Base-by-base conservation (phyloP, 805 yeast genomes). In the Phaffomyces thermotolerans region DNA sequence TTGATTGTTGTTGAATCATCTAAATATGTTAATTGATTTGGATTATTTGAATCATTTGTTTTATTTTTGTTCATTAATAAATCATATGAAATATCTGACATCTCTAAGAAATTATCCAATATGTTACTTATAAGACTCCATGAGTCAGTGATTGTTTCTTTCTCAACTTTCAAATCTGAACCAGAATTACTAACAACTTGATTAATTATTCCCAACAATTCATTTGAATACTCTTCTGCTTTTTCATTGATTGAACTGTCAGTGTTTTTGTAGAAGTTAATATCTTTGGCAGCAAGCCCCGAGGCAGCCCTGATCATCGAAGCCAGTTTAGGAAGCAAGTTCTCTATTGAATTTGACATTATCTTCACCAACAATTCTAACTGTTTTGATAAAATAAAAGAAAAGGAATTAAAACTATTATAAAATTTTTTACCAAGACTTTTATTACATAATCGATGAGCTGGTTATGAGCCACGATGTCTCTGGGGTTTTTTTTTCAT, bases 241-340 rank as follows among this genome's bases (percentile, higher is more conserved):
- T 69, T 57, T 0, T 56, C 49, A 8, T 70, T 62, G 13, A 80
- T 56, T 1, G 60, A 56, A 4, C 66, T 53, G 53, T 86, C 91
- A 12, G 87, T 57, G 38, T 85, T 78, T 37, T 72, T 68, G 60
- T 79, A 78, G 56, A 90, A 93, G 27, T 73, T 76, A n/a, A 89
- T 72, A 66, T 91, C 98, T 44, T 84, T 84, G 0, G 87, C 77
- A 2, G 85, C 84, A 36, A 90, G 62, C 2, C 84, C 79, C 4
- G 82, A 68, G 0, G 95, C 72, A 3, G 83, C 74, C 47, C 95
- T 68, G 34, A 85, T 76, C 4, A 81, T 66, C 10, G 73, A 68
- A 39, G 77, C 71, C n/a, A 80, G 66, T 45, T 71, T 61, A 10
- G 79, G 75, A 17, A 78, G 57, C 0, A 48, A 8, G 15, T 25